These are phyloP conservation scores for Fusarium incarnatum DNA, from an alignment of 2,329 filamentous ascomycete species.

Conservation along the genomic window DNA sequence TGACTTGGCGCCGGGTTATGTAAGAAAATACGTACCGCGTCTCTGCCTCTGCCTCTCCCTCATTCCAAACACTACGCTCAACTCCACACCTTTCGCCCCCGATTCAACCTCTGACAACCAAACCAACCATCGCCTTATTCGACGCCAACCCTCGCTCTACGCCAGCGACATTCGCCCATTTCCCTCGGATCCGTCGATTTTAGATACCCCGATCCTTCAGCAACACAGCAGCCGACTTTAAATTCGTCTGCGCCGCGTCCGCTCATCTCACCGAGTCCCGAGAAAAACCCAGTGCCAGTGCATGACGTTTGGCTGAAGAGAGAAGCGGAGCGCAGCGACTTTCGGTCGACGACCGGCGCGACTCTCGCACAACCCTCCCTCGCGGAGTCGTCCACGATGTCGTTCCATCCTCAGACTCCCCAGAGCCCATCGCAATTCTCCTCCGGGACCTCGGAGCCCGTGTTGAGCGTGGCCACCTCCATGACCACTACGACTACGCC, in stretches of 20 bases:
- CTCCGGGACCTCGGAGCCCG: conserved; percentile 64
- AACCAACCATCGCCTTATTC: conserved; percentile 40
- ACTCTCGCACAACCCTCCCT: conserved; percentile 48
- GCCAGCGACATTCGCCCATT: conserved; percentile 44
- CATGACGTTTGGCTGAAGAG: conserved; percentile 49
- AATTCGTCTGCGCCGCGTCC: conserved; percentile 31
- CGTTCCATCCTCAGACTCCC: conserved; percentile 74
- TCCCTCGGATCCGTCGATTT: conserved; percentile 31
- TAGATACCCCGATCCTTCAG: conserved; percentile 9
- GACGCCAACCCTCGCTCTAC: conserved; percentile 44
- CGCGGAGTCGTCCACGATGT: conserved; percentile 65
- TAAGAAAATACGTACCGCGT: conserved; percentile 10
- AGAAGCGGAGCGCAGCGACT: conserved; percentile 50
- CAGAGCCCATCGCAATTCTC: conserved; percentile 74
- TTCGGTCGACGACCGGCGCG: conserved; percentile 51
- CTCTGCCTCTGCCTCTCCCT: conserved; percentile 39
- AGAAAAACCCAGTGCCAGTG: conserved; percentile 46
- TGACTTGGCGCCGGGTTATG: background rate
- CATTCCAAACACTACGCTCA: conserved; percentile 48
- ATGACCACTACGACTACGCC: conserved; percentile 63
- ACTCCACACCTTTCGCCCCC: conserved; percentile 46
- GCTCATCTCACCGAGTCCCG: conserved; percentile 35
- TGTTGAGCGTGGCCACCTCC: conserved; percentile 63
- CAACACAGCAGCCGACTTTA: conserved; percentile 13
- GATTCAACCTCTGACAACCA: conserved; percentile 47